These are phyloP conservation scores for Magnaporthales sp. DNA, from an alignment of 2,329 filamentous ascomycete genomes.

Conservation along the genomic window DNA sequence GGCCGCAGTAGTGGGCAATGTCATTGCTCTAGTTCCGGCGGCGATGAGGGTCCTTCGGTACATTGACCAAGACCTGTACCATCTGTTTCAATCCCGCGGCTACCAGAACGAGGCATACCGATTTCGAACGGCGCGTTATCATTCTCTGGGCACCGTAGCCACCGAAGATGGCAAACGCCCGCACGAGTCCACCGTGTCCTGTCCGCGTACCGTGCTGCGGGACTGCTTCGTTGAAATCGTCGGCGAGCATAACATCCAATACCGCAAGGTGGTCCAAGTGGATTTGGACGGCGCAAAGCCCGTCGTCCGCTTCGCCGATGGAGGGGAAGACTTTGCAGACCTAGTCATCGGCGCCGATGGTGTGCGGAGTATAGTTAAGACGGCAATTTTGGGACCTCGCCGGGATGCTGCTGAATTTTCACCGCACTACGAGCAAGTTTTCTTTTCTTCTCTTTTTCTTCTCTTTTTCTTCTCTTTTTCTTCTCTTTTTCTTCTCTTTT, in stretches of 20 bases:
- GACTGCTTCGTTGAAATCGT: not conserved
- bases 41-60: not conserved
- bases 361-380: not conserved
- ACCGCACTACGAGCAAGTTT: not conserved
- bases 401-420: not conserved
- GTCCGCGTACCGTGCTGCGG: not conserved
- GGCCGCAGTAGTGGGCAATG: not conserved
- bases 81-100: not conserved
- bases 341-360: not conserved
- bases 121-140: not conserved
- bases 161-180: not conserved
- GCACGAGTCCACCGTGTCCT: not conserved
- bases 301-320: not conserved
- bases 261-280: not conserved
- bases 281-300: not conserved
- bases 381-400: not conserved
- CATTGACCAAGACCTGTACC: not conserved
- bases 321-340: not conserved
- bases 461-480: not conserved
- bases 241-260: not conserved
- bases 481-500: not conserved
- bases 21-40: not conserved
- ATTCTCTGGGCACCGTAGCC: not conserved
- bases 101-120: not conserved
- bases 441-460: not conserved